Evolutionary conservation across 352 stramenopile species (phyloP).

Genomic region (Phytophthora pisi): DNA sequence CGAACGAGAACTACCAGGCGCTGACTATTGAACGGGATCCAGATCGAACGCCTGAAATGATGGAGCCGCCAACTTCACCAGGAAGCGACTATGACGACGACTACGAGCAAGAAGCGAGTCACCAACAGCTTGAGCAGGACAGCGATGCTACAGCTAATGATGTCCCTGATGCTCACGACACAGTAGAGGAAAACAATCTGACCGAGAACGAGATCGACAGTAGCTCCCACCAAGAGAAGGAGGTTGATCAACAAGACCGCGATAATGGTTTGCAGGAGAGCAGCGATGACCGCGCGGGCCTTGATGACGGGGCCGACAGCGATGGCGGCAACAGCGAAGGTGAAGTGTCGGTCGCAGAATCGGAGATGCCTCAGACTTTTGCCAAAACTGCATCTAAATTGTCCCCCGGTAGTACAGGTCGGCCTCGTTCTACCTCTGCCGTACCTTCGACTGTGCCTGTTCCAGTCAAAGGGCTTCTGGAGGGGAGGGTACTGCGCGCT

Average conservation of each 20-base stretch:
- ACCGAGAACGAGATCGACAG: constrained; percentile 4
- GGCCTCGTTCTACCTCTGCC: background rate
- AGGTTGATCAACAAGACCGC: background rate
- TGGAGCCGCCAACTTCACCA: constrained; percentile 55
- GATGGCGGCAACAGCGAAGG: constrained; percentile 32
- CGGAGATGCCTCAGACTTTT: constrained; percentile 55
- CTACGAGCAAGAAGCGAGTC: constrained; percentile 24
- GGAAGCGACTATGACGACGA: constrained; percentile 38
- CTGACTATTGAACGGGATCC: background rate
- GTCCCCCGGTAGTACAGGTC: background rate
- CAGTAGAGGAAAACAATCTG: background rate
- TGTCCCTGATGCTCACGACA: background rate
- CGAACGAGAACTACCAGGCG: constrained; percentile 15
- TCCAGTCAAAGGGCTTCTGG: constrained; percentile 44
- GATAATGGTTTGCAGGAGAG: background rate
- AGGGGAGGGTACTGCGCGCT: constrained; percentile 51
- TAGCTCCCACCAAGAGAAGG: constrained; percentile 9
- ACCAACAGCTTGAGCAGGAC: background rate
- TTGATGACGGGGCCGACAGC: background rate
- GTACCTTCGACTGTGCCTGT: constrained; percentile 1
- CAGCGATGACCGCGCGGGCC: constrained; percentile 12
- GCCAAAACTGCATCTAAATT: constrained; percentile 11
- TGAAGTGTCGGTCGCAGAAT: constrained; percentile 49
- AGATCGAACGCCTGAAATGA: constrained; percentile 29
- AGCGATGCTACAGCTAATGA: constrained; percentile 11